These are phyloP conservation scores for Plasmodium cynomolgi DNA, from an alignment of 169 alveolate species.

Conservation along the genomic window DNA sequence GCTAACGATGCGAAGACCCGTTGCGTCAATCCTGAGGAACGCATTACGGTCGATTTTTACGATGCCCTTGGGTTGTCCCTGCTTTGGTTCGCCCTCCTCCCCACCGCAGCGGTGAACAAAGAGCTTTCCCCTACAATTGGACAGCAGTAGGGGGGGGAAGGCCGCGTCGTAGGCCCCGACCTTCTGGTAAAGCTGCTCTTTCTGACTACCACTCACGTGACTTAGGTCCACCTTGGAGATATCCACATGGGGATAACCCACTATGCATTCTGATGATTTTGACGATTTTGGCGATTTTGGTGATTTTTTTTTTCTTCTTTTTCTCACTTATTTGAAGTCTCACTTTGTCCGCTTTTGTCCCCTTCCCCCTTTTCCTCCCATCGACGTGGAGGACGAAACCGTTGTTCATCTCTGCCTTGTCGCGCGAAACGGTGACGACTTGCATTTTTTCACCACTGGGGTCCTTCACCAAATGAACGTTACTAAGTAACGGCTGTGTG, in stretches of 20 bases:
- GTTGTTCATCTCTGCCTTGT: not conserved
- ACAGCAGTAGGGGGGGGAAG: conserved; percentile 15
- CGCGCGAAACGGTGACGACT: not conserved
- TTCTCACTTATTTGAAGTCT: not conserved
- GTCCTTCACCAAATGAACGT: conserved; percentile 2
- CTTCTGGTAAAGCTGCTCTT: not conserved
- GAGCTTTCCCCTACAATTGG: conserved; percentile 47
- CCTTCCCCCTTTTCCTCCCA: not conserved
- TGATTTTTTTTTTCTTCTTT: not conserved
- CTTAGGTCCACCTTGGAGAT: not conserved
- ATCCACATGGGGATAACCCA: conserved; percentile 34
- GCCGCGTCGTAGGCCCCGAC: not conserved
- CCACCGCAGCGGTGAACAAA: conserved; percentile 17
- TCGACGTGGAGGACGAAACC: conserved; percentile 13
- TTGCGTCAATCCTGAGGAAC: conserved; percentile 13
- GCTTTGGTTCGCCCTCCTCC: not conserved
- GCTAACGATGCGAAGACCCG: not conserved
- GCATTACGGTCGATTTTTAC: conserved; percentile 17
- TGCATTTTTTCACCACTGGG: not conserved
- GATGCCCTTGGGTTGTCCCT: not conserved
- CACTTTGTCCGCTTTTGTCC: not conserved
- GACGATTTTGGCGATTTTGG: too few relatives aligned
- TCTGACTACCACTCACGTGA: not conserved
- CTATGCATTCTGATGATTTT: not conserved
- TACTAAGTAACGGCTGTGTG: conserved; percentile 21